These are phyloP conservation scores for Pezicula rhizophila DNA, from an alignment of 2,329 filamentous ascomycete genomes.

Conservation along the genomic window DNA sequence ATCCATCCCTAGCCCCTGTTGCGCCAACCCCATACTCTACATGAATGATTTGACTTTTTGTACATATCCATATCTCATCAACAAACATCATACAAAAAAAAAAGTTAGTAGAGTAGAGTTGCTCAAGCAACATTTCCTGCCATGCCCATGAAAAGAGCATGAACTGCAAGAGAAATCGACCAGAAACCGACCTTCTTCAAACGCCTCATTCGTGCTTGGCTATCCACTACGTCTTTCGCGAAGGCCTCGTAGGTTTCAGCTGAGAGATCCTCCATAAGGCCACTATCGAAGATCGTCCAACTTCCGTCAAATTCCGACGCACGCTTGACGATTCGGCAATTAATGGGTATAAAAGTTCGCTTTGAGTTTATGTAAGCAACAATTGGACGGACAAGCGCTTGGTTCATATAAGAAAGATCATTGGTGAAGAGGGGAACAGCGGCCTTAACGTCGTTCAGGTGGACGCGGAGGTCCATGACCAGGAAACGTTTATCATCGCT, in stretches of 20 bases:
- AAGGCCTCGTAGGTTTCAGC: constrained; percentile 95
- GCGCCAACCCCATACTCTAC: constrained; percentile 3
- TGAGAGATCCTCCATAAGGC: constrained; percentile 86
- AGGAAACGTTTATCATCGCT: constrained; percentile 68
- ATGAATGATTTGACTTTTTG: background rate
- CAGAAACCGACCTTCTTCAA: constrained; percentile 96
- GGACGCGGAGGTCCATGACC: constrained; percentile 90
- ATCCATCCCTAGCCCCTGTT: background rate
- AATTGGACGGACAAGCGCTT: constrained; percentile 89
- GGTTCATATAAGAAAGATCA: constrained; percentile 92
- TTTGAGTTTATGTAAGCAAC: constrained; percentile 97
- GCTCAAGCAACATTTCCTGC: constrained; percentile 66
- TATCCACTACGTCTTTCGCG: constrained; percentile 82
- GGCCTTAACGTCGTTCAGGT: constrained; percentile 91
- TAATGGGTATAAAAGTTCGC: constrained; percentile 90
- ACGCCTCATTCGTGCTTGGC: constrained; percentile 75
- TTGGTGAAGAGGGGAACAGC: constrained; percentile 88
- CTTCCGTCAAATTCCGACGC: constrained; percentile 86
- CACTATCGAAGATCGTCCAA: constrained; percentile 92
- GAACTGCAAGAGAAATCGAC: constrained; percentile 86
- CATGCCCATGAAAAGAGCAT: constrained; percentile 92
- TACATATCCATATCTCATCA: constrained; percentile 17
- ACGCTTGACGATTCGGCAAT: constrained; percentile 88
- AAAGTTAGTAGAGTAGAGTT: constrained; percentile 10
- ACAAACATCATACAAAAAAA: constrained; percentile 7